These are phyloP conservation scores for Eremothecium sinecaudum DNA, from an alignment of 1,139 yeast genomes.

Conservation along the genomic window DNA sequence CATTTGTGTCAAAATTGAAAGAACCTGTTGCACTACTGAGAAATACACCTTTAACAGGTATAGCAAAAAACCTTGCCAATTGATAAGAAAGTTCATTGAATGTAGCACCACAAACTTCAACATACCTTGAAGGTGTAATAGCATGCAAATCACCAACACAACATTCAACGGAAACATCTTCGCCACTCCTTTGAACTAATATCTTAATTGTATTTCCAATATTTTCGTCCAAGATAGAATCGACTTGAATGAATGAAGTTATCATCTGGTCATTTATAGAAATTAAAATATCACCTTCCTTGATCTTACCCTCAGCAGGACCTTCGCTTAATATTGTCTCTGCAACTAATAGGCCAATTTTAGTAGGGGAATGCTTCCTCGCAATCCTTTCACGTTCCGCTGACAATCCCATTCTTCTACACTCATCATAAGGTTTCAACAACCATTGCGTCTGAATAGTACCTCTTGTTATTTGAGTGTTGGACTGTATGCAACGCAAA, in stretches of 20 bases:
- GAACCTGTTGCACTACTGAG: slow-evolving; percentile 73
- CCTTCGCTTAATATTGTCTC: slow-evolving; percentile 80
- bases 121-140: slow-evolving; percentile 73
- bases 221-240: slow-evolving; percentile 65
- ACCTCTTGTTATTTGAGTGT: slow-evolving; percentile 58
- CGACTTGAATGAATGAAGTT: slow-evolving; percentile 70
- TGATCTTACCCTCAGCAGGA: slow-evolving; percentile 64
- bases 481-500: slow-evolving; percentile 56
- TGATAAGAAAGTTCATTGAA: slow-evolving; percentile 83
- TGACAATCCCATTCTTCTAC: slow-evolving; percentile 76
- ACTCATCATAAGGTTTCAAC: slow-evolving; percentile 80
- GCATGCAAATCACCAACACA: slow-evolving; percentile 66
- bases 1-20: slow-evolving; percentile 53
- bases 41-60: slow-evolving; percentile 78
- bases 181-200: slow-evolving; percentile 68
- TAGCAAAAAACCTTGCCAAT: slow-evolving; percentile 73
- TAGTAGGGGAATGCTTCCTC: slow-evolving; percentile 59
- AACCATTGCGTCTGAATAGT: slow-evolving; percentile 90
- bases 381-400: slow-evolving; percentile 64
- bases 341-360: slow-evolving; percentile 78
- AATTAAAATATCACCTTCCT: slow-evolving; percentile 80
- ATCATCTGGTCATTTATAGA: slow-evolving; percentile 60
- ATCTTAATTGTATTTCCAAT: slow-evolving; percentile 54
- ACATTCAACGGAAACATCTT: slow-evolving; percentile 42
- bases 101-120: slow-evolving; percentile 78